Evolutionary conservation across 2,329 filamentous ascomycete species (phyloP).

Genomic region (Aspergillus aculeatinus): DNA sequence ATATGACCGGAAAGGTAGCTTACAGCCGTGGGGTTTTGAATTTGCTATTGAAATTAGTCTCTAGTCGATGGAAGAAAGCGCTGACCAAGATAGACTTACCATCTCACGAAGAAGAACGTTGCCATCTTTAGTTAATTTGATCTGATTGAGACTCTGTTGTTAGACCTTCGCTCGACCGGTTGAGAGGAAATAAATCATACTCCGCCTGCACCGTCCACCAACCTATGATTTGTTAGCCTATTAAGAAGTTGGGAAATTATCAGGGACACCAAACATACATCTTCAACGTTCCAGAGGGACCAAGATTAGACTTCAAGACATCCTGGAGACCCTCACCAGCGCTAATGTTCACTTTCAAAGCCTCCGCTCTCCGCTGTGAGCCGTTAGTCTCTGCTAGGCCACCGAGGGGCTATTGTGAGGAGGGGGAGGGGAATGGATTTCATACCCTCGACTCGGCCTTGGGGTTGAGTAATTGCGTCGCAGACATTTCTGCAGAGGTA

Average conservation of each 20-base stretch:
- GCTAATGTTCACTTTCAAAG: slow-evolving; percentile 92
- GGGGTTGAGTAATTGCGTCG: slow-evolving; percentile 95
- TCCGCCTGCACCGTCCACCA: slow-evolving; percentile 62
- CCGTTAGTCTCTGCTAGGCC: slow-evolving; percentile 45
- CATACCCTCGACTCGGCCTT: slow-evolving; percentile 96
- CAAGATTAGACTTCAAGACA: slow-evolving; percentile 95
- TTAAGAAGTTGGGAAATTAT: slow-evolving; percentile 1
- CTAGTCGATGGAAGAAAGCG: slow-evolving; percentile 1
- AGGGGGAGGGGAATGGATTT: slow-evolving; percentile 19
- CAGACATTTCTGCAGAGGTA: slow-evolving; percentile 68
- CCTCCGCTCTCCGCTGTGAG: slow-evolving; percentile 86
- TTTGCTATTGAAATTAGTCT: slow-evolving; percentile 61
- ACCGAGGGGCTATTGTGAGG: slow-evolving; percentile 31
- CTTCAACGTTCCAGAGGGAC: slow-evolving; percentile 91
- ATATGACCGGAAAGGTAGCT: slow-evolving; percentile 22
- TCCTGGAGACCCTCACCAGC: slow-evolving; percentile 89
- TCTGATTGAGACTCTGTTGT: slow-evolving; percentile 53
- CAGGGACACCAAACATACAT: slow-evolving; percentile 59
- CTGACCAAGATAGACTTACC: slow-evolving; percentile 41
- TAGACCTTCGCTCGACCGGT: slow-evolving; percentile 12
- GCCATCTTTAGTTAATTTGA: slow-evolving; percentile 98
- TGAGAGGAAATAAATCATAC: slow-evolving; percentile 39
- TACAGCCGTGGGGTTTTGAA: slow-evolving; percentile 96
- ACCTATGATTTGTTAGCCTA: slow-evolving; percentile 44
- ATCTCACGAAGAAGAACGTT: slow-evolving; percentile 75